These are phyloP conservation scores for Plectosphaerella cucumerina DNA, from an alignment of 2,329 filamentous ascomycete genomes.

Conservation along the genomic window DNA sequence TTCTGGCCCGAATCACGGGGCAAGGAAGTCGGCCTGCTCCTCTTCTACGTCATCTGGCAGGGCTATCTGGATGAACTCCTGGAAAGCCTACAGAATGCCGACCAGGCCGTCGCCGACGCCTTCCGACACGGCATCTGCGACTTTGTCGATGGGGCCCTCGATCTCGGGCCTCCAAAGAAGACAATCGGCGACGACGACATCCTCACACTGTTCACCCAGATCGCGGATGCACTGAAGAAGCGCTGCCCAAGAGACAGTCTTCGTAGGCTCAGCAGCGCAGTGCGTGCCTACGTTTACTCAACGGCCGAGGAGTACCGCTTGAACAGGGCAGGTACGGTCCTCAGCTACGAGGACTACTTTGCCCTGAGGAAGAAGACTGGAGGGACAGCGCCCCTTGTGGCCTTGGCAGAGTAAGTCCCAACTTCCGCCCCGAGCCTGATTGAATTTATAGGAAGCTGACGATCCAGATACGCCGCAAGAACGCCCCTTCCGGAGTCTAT, in stretches of 20 bases:
- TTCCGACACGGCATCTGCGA: slow-evolving; percentile 6
- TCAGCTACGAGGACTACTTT: slow-evolving; percentile 5
- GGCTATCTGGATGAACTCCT: slow-evolving; percentile 10
- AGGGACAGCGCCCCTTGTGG: slow-evolving; percentile 8
- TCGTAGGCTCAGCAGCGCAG: slow-evolving; percentile 1
- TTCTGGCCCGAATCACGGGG: slow-evolving; percentile 6
- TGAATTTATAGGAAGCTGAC: slow-evolving; percentile 4
- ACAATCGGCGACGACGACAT: too few species aligned
- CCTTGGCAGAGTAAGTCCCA: slow-evolving; percentile 8
- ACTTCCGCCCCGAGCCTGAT: too few species aligned
- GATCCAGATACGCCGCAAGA: slow-evolving; percentile 6
- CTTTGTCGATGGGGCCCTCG: slow-evolving; percentile 5
- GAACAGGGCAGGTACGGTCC: slow-evolving; percentile 6
- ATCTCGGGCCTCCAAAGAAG: neutral
- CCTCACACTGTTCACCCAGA: too few species aligned
- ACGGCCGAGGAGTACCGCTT: slow-evolving; percentile 6
- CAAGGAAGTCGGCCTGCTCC: slow-evolving; percentile 3
- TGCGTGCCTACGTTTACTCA: slow-evolving; percentile 10
- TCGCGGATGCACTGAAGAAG: neutral
- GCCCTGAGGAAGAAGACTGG: slow-evolving; percentile 6
- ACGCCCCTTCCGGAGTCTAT: slow-evolving; percentile 1
- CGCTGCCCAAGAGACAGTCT: slow-evolving; percentile 4
- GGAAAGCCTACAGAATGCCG: slow-evolving; percentile 6
- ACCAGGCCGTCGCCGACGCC: slow-evolving; percentile 1
- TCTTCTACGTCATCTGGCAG: slow-evolving; percentile 10